These are phyloP conservation scores for Phlyctochytrium bullatum DNA, from an alignment of 192 early-diverging fungal species.

Conservation along the genomic window DNA sequence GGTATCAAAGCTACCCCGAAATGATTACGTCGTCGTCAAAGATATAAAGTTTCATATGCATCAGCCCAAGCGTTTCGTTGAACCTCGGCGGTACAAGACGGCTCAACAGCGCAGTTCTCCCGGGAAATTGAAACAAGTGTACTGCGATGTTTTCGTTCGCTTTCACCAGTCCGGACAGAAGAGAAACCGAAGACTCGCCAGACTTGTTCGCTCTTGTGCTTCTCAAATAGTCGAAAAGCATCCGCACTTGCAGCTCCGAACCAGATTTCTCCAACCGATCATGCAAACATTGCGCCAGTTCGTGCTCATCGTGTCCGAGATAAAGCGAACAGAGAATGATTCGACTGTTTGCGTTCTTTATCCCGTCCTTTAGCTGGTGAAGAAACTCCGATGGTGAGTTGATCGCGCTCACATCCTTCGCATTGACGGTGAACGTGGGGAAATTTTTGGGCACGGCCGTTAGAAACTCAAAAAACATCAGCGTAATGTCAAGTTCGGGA, in stretches of 20 bases:
- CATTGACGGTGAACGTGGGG: neutral
- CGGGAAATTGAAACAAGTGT: constrained; percentile 86
- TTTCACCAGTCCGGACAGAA: constrained; percentile 63
- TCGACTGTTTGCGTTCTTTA: constrained; percentile 62
- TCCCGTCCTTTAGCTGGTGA: constrained; percentile 51
- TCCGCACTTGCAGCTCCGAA: constrained; percentile 36
- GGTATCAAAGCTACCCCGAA: constrained; percentile 55
- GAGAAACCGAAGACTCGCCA: constrained; percentile 61
- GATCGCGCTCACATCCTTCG: constrained; percentile 38
- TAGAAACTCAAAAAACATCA: neutral
- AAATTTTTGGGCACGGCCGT: too few relatives aligned
- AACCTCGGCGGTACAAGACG: constrained; percentile 72
- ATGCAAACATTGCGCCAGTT: constrained; percentile 65
- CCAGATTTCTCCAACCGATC: neutral
- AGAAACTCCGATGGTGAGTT: constrained; percentile 57
- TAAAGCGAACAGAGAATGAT: constrained; percentile 90
- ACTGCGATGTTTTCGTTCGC: constrained; percentile 65
- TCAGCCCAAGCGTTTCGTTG: constrained; percentile 90
- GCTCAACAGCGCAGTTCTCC: constrained; percentile 63
- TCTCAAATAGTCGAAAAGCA: constrained; percentile 88
- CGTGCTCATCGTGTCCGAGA: constrained; percentile 76
- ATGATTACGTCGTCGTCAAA: constrained; percentile 85
- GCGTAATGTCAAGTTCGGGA: neutral
- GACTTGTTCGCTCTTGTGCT: constrained; percentile 63
- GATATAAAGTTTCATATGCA: constrained; percentile 91